Evolutionary conservation across 495 filamentous ascomycete species (phyloP).

Genomic region (Podospora conica): DNA sequence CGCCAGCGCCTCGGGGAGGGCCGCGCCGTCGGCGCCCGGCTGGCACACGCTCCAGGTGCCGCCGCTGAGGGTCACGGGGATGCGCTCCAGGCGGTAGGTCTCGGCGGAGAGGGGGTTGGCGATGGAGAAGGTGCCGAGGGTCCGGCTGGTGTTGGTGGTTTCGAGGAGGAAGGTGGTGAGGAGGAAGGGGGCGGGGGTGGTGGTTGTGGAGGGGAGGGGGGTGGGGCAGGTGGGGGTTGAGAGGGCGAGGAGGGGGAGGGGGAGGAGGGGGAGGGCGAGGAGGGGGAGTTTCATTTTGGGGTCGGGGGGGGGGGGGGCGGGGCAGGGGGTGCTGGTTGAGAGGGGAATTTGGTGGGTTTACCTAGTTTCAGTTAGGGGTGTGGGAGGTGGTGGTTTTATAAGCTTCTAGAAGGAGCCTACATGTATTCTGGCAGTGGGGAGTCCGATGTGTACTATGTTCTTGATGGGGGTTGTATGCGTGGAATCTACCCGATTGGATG

Average conservation of each 20-base stretch:
- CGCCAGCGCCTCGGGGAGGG: neutral
- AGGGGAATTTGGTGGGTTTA: neutral
- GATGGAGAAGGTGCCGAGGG: conserved; percentile 5
- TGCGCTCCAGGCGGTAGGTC: conserved; percentile 1
- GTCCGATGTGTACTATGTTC: neutral
- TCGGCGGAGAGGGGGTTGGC: conserved; percentile 7
- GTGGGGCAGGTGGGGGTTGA: neutral
- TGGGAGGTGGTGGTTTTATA: neutral
- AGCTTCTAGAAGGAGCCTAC: neutral
- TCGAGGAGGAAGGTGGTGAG: neutral
- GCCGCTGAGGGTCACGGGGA: conserved; percentile 2
- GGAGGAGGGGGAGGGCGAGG: neutral
- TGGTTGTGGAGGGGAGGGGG: no score
- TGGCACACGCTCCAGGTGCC: conserved; percentile 6
- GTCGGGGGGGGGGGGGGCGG: no score
- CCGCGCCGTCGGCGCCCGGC: neutral
- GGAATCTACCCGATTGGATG: neutral
- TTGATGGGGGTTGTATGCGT: neutral
- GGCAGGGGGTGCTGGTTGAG: no score
- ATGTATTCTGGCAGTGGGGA: neutral
- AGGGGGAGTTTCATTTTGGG: neutral
- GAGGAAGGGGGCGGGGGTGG: neutral
- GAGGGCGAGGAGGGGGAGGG: neutral
- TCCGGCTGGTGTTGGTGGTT: neutral
- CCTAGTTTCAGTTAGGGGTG: neutral